Base-by-base conservation (phyloP, 495 filamentous ascomycete genomes). In the Cercophora scortea region DNA sequence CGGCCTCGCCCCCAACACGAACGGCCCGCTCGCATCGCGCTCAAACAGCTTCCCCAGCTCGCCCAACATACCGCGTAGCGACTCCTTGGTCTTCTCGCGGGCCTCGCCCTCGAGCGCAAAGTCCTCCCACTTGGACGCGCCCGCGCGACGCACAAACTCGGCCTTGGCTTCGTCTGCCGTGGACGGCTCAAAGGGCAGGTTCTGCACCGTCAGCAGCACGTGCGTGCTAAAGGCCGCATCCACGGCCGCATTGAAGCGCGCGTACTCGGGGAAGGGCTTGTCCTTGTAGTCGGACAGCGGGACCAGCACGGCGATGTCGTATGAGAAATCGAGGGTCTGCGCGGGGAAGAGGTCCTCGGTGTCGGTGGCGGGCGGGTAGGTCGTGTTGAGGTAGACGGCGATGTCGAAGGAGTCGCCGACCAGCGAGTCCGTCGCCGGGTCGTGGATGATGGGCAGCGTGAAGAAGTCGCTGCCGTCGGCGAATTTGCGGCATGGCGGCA, bases 391-490 rank as follows among this genome's bases (percentile, higher is more conserved):
- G 64, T 86, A 73, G 39, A 72, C 54, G 35, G 82, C 78, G 55
- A 85, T 83, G 42, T 84, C 78, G 65, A 84, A 80, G 6, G 82
- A 79, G 69, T 85, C 79, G 46, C 83, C 79, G n/a, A 85, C 33
- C 1, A 60, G 17, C 0, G 56, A 48, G 43, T 52, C 51, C 1
- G 76, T 78, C n/a, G 50, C 11, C 4, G 68, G 54, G 59, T 85
- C 79, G 0, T 61, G 52, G n/a, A 86, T 44, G 42, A 83, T 64
- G 17, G 83, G 83, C 0, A 86, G 75, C 2, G 83, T 86, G 61
- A 63, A 72, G 70, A 71, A 86, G 58, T 77, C 72, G 25, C 55
- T 65, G 51, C 81, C 83, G 63, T 85, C 75, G 64, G 69, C 69
- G 51, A 78, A 75, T 48, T 74, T 78, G 59, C 82, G 79, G 32